phyloP scores from a whole-genome alignment of 345 rosid species.

The Boechera stricta region DNA sequence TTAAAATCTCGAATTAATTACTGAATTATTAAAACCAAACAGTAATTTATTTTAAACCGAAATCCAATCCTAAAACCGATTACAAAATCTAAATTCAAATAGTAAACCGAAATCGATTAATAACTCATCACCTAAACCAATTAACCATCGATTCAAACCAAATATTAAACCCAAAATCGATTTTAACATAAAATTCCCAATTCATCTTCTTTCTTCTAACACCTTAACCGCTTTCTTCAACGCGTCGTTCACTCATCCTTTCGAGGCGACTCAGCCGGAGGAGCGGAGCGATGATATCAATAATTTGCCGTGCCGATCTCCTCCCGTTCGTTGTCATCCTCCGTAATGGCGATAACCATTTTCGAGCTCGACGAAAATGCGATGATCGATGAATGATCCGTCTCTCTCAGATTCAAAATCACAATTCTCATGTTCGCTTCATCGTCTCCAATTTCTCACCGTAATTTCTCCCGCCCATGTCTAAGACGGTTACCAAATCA shows the following conservation, averaged over 20 bases:
- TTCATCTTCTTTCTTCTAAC: slow-evolving; percentile 54
- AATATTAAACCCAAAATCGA: no score
- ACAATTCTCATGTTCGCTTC: slow-evolving; percentile 71
- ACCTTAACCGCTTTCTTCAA: slow-evolving; percentile 85
- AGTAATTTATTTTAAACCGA: no score
- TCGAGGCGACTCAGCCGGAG: no score
- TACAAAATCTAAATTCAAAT: no score
- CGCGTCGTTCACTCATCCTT: slow-evolving; percentile 76
- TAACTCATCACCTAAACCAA: no score
- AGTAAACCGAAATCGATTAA: no score
- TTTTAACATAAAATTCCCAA: no score
- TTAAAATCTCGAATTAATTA: no score
- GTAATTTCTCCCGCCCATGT: slow-evolving; percentile 59
- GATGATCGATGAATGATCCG: slow-evolving; percentile 71
- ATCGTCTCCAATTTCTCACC: slow-evolving; percentile 56
- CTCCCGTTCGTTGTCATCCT: slow-evolving; percentile 79
- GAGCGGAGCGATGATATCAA: no score
- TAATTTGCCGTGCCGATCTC: slow-evolving; percentile 64
- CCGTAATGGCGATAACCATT: slow-evolving; percentile 63
- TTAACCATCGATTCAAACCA: no score
- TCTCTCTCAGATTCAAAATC: slow-evolving; percentile 58
- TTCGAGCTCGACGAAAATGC: slow-evolving; percentile 60
- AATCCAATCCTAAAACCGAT: no score
- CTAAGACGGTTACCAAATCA: slow-evolving; percentile 75
- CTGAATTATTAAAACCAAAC: no score